Conservation (phyloP, 306 rosid species). For the Ormosia emarginata region DNA sequence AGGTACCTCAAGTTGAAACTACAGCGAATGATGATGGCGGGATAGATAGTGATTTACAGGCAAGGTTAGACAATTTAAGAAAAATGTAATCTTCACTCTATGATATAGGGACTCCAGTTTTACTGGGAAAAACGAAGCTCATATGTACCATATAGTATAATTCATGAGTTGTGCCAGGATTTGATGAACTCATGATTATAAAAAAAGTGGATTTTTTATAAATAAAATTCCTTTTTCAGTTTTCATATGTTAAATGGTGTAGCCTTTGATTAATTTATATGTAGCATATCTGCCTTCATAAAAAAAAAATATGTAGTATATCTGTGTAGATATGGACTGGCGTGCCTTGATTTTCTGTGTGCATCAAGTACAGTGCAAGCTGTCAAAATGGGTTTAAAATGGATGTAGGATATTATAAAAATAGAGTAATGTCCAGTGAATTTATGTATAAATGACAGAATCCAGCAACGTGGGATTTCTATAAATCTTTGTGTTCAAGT, state of each 20-base stretch:
- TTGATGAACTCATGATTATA: slow-evolving; percentile 35
- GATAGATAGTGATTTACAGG: slow-evolving; percentile 89
- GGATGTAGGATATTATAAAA: neutral
- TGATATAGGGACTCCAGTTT: slow-evolving; percentile 14
- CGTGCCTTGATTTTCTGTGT: neutral
- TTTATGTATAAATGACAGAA: no score
- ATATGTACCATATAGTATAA: slow-evolving; percentile 35
- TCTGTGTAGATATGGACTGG: neutral
- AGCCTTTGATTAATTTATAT: neutral
- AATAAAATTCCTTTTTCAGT: slow-evolving; percentile 17
- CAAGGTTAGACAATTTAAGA: slow-evolving; percentile 85
- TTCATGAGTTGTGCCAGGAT: slow-evolving; percentile 26
- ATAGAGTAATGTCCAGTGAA: neutral
- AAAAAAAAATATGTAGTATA: neutral
- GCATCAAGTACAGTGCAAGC: neutral
- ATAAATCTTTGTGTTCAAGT: no score
- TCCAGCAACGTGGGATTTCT: no score
- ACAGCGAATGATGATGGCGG: slow-evolving; percentile 64
- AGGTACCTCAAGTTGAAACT: slow-evolving; percentile 80
- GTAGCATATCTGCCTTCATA: neutral
- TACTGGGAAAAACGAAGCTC: slow-evolving; percentile 25
- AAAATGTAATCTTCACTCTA: slow-evolving; percentile 56
- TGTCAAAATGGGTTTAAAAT: neutral
- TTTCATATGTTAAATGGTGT: slow-evolving; percentile 2
- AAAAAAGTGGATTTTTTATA: neutral